A percentile compares a stretch with the other conserved stretches of the same genome.
Conservation (phyloP, 2,329 filamentous ascomycete genomes). For the Dactylellina sp. region DNA sequence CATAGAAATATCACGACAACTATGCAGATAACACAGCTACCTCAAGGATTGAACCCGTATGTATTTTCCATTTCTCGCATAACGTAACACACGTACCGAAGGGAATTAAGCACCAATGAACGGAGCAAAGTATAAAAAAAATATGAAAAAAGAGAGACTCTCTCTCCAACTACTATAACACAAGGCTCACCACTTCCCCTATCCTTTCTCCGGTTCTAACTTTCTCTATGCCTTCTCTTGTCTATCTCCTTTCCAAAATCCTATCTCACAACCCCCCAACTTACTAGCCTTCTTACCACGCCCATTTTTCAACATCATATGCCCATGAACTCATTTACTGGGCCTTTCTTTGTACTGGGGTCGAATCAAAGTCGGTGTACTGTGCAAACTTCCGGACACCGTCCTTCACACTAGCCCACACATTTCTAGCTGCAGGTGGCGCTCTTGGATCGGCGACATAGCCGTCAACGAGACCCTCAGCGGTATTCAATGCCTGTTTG, state of each 20-base stretch:
- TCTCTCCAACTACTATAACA: background rate
- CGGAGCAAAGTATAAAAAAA: background rate
- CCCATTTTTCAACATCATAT: no score
- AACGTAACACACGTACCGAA: background rate
- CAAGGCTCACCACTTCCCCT: background rate
- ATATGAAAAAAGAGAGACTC: background rate
- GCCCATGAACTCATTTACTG: conserved; percentile 22
- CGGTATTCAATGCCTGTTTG: conserved; percentile 58
- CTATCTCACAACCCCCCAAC: no score
- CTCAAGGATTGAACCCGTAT: no score
- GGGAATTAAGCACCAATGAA: conserved; percentile 1
- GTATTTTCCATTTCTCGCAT: conserved; percentile 3
- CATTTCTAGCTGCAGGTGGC: conserved; percentile 59
- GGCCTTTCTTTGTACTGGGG: conserved; percentile 32
- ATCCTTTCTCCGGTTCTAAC: background rate
- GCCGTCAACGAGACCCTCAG: conserved; percentile 59
- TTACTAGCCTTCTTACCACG: background rate
- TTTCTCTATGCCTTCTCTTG: background rate
- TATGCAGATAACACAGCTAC: background rate
- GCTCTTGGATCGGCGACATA: conserved; percentile 58
- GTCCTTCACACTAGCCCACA: conserved; percentile 59
- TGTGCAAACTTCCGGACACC: conserved; percentile 58
- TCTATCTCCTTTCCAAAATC: background rate
- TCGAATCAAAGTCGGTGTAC: conserved; percentile 33
- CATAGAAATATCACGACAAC: no score